Evolutionary conservation across 1,284 basidiomycete species (phyloP), one percentile per base, ranked within the genome.

Genomic region (Cutaneotrichosporon sp.): DNA sequence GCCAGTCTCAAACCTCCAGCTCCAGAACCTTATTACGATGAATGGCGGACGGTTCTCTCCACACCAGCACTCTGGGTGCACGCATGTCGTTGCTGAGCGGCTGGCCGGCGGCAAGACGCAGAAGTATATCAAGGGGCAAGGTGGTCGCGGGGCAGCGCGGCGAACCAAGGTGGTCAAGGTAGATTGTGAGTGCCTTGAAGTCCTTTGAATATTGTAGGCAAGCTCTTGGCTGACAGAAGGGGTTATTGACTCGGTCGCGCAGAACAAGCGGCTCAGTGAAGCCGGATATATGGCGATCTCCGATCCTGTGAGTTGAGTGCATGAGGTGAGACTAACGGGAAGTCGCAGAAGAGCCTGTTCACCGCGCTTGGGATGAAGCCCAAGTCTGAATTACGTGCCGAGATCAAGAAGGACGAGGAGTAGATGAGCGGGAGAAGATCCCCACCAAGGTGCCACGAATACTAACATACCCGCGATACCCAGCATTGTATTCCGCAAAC

Each of bases 91-190:
- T 29, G 72, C 73, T 14, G 61, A 63, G 29, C 63, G 66, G n/a
- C 51, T 75, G 12, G 66, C 64, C 7, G 74, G 72, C 4, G 63
- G 57, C 9, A 75, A 75, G 54, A 61, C 71, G 24, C 71, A 75
- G 47, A 75, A 75, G 60, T 65, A 67, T 54, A 67, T 75, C n/a
- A 60, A 73, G 44, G 69, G 67, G 2, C 67, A 71, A 33, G 73
- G 64, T 2, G 54, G 54, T 3, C 46, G 66, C 12, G 67, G 70
- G 1, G 59, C 65, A 1, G 50, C 61, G 8, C 61, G 62, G 46
- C 61, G 71, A 29, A 56, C 63, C 19, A 70, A 71, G 52, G 65
- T 71, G 1, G 66, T 75, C 24, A 62, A 59, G 27, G 65, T 74
- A 5, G 72, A 74, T 16, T 75, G 74, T 75, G 49, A 60, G 72